Evolutionary conservation across 768 basidiomycete genomes (phyloP).

Genomic region (Botryobasidium botryosum): DNA sequence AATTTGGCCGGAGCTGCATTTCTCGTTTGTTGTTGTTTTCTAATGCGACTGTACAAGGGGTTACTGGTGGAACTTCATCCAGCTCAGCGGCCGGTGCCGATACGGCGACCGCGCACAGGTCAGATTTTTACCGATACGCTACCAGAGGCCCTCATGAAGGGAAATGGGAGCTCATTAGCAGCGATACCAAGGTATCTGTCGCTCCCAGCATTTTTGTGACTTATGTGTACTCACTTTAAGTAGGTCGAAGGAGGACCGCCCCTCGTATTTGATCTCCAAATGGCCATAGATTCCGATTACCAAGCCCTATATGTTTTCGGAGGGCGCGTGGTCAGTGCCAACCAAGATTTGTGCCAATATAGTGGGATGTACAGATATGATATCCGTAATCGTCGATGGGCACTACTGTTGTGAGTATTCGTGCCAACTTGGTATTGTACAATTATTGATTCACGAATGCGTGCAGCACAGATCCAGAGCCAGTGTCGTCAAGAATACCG

Average conservation of each 20-base stretch:
- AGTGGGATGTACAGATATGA: conserved; percentile 63
- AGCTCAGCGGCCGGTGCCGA: too few species aligned
- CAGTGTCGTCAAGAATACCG: not conserved
- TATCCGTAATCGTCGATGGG: conserved; percentile 49
- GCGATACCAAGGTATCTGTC: conserved; percentile 43
- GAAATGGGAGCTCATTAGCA: conserved; percentile 54
- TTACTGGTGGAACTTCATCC: too few species aligned
- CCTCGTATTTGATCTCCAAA: conserved; percentile 64
- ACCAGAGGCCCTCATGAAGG: conserved; percentile 42
- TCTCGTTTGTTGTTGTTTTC: too few species aligned
- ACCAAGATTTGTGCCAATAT: conserved; percentile 38
- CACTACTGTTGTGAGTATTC: conserved; percentile 42
- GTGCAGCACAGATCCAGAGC: not conserved
- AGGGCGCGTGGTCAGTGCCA: conserved; percentile 22
- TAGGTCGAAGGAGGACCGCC: conserved; percentile 54
- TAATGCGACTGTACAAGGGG: too few species aligned
- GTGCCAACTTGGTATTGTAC: too few species aligned
- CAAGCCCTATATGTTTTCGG: conserved; percentile 65
- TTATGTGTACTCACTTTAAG: not conserved
- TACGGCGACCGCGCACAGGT: too few species aligned
- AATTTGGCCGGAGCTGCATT: too few species aligned
- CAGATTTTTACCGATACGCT: conserved; percentile 66
- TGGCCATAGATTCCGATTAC: conserved; percentile 53
- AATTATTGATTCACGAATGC: not conserved
- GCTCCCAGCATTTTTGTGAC: not conserved